Conservation (phyloP, 2,329 filamentous ascomycete species). For the Daldinia eschscholtzii region DNA sequence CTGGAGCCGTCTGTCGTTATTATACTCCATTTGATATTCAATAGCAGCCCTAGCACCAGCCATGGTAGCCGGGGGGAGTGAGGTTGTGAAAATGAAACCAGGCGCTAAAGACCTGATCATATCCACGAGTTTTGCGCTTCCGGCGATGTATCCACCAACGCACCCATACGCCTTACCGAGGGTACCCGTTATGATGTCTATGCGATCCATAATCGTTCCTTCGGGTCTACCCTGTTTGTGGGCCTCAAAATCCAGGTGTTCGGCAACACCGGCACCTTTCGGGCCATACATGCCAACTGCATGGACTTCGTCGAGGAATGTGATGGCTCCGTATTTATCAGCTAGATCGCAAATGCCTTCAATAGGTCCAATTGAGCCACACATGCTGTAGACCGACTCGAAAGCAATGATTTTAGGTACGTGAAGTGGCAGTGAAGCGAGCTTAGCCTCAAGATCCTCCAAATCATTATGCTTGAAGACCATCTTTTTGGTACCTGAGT, state of each 20-base stretch:
- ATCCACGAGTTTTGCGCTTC: constrained; percentile 87
- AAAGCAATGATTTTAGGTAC: constrained; percentile 98
- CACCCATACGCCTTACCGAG: constrained; percentile 98
- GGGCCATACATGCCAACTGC: constrained; percentile 99
- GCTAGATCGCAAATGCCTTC: constrained; percentile 95
- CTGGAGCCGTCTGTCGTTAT: constrained; percentile 89
- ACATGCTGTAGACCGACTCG: constrained; percentile 99
- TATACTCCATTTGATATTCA: constrained; percentile 89
- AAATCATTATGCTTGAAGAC: constrained; percentile 99
- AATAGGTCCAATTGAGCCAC: constrained; percentile 95
- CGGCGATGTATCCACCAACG: constrained; percentile 97
- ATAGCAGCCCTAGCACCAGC: constrained; percentile 92
- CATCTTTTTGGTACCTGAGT: constrained; percentile 96
- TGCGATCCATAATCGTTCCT: constrained; percentile 92
- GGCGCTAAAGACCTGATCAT: constrained; percentile 93
- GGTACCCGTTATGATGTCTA: constrained; percentile 98
- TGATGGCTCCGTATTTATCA: constrained; percentile 97
- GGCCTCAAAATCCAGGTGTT: constrained; percentile 94
- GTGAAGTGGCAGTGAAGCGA: constrained; percentile 85
- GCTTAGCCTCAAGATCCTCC: constrained; percentile 90
- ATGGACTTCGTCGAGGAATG: constrained; percentile 98
- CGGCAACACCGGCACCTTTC: constrained; percentile 92
- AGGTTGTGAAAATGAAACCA: constrained; percentile 99
- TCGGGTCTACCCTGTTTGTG: constrained; percentile 79
- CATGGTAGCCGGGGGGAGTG: constrained; percentile 95